Base-by-base conservation (phyloP, 2,329 filamentous ascomycete genomes). In the Colletotrichum sp. region DNA sequence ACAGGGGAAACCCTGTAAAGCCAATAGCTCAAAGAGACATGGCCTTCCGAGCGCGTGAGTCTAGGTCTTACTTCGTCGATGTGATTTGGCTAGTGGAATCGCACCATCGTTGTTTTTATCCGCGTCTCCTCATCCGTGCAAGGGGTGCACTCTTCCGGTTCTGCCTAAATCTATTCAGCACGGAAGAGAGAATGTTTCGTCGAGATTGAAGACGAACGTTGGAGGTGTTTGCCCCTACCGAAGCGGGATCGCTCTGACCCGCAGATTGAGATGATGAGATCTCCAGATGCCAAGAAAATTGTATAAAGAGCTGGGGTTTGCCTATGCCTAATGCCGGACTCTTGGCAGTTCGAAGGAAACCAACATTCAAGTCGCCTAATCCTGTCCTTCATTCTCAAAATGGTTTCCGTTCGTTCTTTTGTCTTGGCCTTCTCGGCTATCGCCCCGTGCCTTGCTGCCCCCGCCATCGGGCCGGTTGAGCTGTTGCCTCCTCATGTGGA, bases 361-460 rank as follows among this genome's bases (percentile, higher is more conserved):
- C 6, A 52, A 52, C 43, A 34, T n/a, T 61, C 28, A 34, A 13
- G 3, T 34, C 28, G 3, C 55, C 18, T 13, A 15, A 16, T 34
- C 15, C 25, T 7, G 28, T 32, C 28, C n/a, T 12, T 61, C 30
- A 32, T 36, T 61, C 10, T 22, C 3, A 61, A n/a, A 2, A 61
- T 61, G 58, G 58, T 61, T 25, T 36, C 18, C 28, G 5, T 16
- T 61, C 58, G 28, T 15, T 22, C 27, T 22, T 8, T 61, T 3
- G 28, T 61, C 12, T 32, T 36, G n/a, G 32, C 28, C 27, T 25
- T 25, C 30, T 56, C 85, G 89, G n/a, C 81, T 32, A 15, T 61
- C 28, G 16, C 30, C 30, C 28, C 32, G n/a, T 61, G 58, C 18
- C 58, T 34, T 22, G 58, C 30, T 32, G 58, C 58, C 15, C 58